Base-by-base conservation (phyloP, 371 early-diverging fungal species). In the Lichtheimia hyalospora region DNA sequence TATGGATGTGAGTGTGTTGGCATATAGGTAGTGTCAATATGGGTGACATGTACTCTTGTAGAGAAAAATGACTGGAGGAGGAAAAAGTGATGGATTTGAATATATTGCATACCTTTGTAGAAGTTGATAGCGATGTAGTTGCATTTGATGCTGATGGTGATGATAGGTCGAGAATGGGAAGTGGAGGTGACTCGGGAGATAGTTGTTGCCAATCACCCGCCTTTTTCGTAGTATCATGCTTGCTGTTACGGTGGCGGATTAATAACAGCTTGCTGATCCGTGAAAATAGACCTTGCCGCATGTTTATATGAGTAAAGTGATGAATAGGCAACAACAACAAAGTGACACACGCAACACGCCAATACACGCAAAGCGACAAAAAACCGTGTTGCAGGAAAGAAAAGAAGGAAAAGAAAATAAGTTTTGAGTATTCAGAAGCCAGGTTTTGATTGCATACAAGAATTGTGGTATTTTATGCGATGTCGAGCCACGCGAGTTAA, bases 131-230 rank as follows among this genome's bases (percentile, higher is more conserved):
- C n/a, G n/a, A 18, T 10, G 46, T 46, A 12, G 46, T 10, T 46
- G 46, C 16, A 5, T 46, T 18, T 46, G 34, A 34, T 34, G 34
- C 6, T 53, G 53, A 4, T 21, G 53, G n/a, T 39, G 53, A 40
- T 24, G 25, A 21, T 20, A 8, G 24, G 3, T 55, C 56, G 5
- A 55, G 18, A 14, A 25, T 5, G 3, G 56, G 56, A 16, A 55
- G 23, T 43, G 56, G 56, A 25, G 56, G 56, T 13, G 10, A 55
- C 24, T 55, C 56, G 8, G 56, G 56, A 15, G 56, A 55, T 44
- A 55, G 41, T 8, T 18, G 24, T n/a, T 41, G 56, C 56, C 56
- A 55, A 27, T 55, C 56, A 21, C 56, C 24, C 53, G 56, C 42
- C 24, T 16, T 24, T 55, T 55, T 42, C 16, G 24, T 23, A 24